Percentiles rank a stretch among this genome's conserved stretches.
Evolutionary conservation across 176 grass and related monocot genomes (phyloP).

Genomic region (Microstegium vimineum): DNA sequence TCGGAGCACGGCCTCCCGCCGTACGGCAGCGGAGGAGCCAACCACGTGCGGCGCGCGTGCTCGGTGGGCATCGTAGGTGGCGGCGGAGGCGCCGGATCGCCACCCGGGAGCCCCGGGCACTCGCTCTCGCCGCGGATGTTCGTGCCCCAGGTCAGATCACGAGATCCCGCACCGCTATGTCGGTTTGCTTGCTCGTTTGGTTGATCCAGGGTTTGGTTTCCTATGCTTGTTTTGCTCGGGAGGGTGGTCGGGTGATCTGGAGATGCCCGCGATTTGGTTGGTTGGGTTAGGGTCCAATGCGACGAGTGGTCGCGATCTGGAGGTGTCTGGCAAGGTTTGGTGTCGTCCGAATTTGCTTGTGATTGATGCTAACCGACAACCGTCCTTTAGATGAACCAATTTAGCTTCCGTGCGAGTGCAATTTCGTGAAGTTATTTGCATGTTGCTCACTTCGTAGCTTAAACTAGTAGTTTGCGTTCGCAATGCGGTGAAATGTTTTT

Average conservation of each 20-base stretch:
- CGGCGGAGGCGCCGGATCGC: slow-evolving; percentile 29
- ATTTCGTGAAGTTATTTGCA: background rate
- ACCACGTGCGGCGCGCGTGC: slow-evolving; percentile 30
- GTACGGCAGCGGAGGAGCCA: slow-evolving; percentile 29
- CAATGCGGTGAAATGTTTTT: background rate
- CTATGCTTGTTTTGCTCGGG: slow-evolving; percentile 18
- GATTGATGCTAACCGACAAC: background rate
- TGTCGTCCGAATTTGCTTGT: slow-evolving; percentile 12
- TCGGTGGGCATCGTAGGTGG: slow-evolving; percentile 37
- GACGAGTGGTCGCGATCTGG: slow-evolving; percentile 34
- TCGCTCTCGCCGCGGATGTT: slow-evolving; percentile 98
- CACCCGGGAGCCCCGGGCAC: slow-evolving; percentile 66
- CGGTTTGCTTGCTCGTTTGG: slow-evolving; percentile 17
- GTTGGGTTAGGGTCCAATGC: slow-evolving; percentile 21
- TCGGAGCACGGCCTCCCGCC: slow-evolving; percentile 43
- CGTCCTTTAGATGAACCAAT: background rate
- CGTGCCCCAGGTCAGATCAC: slow-evolving; percentile 83
- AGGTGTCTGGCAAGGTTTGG: background rate
- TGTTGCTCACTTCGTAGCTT: background rate
- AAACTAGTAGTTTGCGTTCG: background rate
- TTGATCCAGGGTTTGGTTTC: slow-evolving; percentile 11
- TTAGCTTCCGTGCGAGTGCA: background rate
- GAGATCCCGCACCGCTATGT: slow-evolving; percentile 17
- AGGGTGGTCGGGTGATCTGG: slow-evolving; percentile 19
- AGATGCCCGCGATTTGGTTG: slow-evolving; percentile 11